Conservation (phyloP, 1,284 basidiomycete species). For the Ustilago hordei region DNA sequence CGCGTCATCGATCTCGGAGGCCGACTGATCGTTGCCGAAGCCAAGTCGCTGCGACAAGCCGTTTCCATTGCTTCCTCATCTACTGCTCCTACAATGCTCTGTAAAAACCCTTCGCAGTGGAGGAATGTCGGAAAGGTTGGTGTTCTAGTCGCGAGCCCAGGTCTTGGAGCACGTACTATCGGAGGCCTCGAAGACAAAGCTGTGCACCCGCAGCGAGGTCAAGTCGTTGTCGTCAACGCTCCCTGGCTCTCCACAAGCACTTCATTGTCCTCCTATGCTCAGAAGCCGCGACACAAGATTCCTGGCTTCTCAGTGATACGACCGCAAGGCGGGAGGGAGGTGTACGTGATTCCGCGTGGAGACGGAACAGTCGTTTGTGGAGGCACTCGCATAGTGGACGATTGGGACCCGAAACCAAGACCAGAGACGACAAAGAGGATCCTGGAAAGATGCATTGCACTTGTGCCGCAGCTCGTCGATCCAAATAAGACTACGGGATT, state of each 20-base stretch:
- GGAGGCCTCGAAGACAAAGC: conserved; percentile 39
- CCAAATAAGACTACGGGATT: conserved; percentile 13
- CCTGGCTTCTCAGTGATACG: conserved; percentile 39
- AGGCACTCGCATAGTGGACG: conserved; percentile 55
- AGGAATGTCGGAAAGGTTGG: background rate
- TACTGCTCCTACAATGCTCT: background rate
- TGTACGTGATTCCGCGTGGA: conserved; percentile 60
- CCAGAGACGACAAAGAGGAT: conserved; percentile 52
- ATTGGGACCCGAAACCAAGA: conserved; percentile 37
- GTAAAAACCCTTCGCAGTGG: background rate
- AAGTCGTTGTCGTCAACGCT: conserved; percentile 57
- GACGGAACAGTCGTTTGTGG: conserved; percentile 60
- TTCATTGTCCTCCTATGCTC: background rate
- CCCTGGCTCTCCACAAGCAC: conserved; percentile 48
- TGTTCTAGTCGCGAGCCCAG: conserved; percentile 48
- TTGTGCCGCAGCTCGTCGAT: conserved; percentile 40
- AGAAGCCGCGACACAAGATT: conserved; percentile 10
- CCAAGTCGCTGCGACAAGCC: conserved; percentile 16
- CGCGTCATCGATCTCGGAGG: conserved; percentile 55
- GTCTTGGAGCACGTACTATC: conserved; percentile 51
- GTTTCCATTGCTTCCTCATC: conserved; percentile 10
- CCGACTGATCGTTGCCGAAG: conserved; percentile 29
- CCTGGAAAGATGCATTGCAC: conserved; percentile 39
- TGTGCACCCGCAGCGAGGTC: conserved; percentile 56
- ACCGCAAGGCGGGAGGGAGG: conserved; percentile 48